Evolutionary conservation across 495 filamentous ascomycete species (phyloP), one percentile per base, ranked within the genome.

Genomic region (Penicillium salamii): DNA sequence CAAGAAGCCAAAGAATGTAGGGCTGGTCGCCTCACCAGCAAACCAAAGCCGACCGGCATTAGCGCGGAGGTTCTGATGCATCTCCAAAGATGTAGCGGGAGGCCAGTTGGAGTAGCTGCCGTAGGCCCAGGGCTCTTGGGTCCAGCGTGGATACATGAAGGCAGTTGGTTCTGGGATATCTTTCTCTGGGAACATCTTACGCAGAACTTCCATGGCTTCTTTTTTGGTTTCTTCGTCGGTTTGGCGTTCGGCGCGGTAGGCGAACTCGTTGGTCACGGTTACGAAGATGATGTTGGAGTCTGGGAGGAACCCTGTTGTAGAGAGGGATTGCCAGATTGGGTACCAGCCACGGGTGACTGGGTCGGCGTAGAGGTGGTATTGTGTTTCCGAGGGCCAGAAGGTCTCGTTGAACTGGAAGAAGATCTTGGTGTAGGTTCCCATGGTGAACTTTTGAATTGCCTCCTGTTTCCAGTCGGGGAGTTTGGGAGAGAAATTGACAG

Each of bases 61-160:
- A n/a, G 85, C 84, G 3, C 85, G 76, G 19, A 90, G 72, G 50
- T 89, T 89, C 59, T 90, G 78, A 58, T 91, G 87, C 66, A 74
- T 79, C 54, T 88, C 79, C 1, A 88, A 67, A 0, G 77, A 84
- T 32, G 80, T 81, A 5, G 81, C 80, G 1, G 78, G 67, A 0
- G 87, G 87, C 87, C 86, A 91, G 57, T 89, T 90, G 19, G 80
- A 84, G 63, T 89, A 91, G 41, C 77, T 82, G 8, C 87, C 87
- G 41, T 79, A 80, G 3, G 86, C 74, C 81, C 87, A 87, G 15
- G 82, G 79, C 58, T 80, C 76, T 2, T 66, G 67, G 24, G 74
- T 85, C 87, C 87, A 90, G 33, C 86, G 76, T 1, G 86, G 86
- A 51, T 87, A 90, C 52, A 75, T 74, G 65, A 90, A 87, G 6